phyloP scores from a whole-genome alignment of 2,329 filamentous ascomycete species.

The Microdochium trichocladiopsis region DNA sequence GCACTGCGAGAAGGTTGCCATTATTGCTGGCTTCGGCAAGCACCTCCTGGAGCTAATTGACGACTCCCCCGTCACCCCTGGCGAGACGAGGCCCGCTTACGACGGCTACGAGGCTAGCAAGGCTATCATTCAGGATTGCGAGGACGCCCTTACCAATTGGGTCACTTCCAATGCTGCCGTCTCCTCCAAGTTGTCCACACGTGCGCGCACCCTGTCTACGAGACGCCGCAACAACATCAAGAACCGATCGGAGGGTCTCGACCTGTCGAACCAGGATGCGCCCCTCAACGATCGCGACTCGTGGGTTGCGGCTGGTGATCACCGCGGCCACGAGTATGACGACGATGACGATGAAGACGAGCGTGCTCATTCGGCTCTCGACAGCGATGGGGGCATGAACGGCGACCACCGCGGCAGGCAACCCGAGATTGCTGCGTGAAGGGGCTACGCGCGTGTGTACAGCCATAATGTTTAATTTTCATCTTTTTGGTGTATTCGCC shows the following conservation, averaged over 20 bases:
- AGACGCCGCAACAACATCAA: slow-evolving; percentile 69
- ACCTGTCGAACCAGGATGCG: slow-evolving; percentile 76
- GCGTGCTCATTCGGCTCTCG: slow-evolving; percentile 44
- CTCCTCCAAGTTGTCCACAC: slow-evolving; percentile 76
- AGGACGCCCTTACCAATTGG: slow-evolving; percentile 97
- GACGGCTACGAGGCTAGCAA: slow-evolving; percentile 98
- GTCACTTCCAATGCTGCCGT: slow-evolving; percentile 85
- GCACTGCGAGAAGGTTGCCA: slow-evolving; percentile 96
- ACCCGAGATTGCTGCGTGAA: slow-evolving; percentile 11
- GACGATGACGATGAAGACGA: slow-evolving; percentile 62
- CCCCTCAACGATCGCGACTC: slow-evolving; percentile 73
- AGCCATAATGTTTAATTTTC: slow-evolving; percentile 20
- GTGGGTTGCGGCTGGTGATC: slow-evolving; percentile 70
- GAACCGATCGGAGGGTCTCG: slow-evolving; percentile 63
- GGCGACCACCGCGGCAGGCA: slow-evolving; percentile 37
- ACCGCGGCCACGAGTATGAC: slow-evolving; percentile 50
- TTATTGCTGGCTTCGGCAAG: slow-evolving; percentile 96
- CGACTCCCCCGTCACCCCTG: slow-evolving; percentile 92
- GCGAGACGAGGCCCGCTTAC: slow-evolving; percentile 91
- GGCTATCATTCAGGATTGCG: slow-evolving; percentile 98
- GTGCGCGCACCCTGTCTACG: slow-evolving; percentile 81
- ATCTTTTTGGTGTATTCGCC: background rate
- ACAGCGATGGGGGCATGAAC: slow-evolving; percentile 44
- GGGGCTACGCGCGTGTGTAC: background rate
- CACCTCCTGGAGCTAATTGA: slow-evolving; percentile 96